A percentile compares a stretch with the other conserved stretches of the same genome.
These are phyloP conservation scores for Catharanthus roseus DNA, from an alignment of 257 asterid genomes.

Conservation along the genomic window DNA sequence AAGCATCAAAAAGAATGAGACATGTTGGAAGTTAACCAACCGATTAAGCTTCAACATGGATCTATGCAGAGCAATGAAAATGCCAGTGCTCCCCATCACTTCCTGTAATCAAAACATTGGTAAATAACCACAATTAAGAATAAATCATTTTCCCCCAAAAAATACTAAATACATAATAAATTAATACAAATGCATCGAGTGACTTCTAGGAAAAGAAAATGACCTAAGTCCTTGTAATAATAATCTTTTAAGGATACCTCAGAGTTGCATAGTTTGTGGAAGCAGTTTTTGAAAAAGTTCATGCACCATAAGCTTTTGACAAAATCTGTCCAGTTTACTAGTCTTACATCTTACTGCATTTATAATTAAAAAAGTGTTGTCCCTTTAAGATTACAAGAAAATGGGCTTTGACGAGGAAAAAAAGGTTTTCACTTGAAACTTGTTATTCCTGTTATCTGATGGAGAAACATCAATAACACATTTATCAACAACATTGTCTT, in stretches of 20 bases:
- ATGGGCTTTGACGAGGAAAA: background rate
- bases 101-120: slow-evolving; percentile 52
- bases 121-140: background rate
- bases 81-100: slow-evolving; percentile 73
- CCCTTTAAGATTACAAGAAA: background rate
- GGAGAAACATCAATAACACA: background rate
- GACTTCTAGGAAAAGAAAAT: background rate
- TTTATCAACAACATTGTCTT: background rate
- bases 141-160: background rate
- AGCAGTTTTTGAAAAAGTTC: background rate
- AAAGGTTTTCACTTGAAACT: background rate
- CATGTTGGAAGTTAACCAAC: slow-evolving; percentile 36
- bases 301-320: background rate
- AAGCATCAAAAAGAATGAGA: slow-evolving; percentile 11
- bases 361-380: background rate
- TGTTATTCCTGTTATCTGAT: background rate
- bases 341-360: background rate
- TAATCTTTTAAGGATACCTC: background rate
- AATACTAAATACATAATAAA: background rate
- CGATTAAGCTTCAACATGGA: slow-evolving; percentile 81
- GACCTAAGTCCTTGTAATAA: background rate
- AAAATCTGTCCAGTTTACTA: background rate
- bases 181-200: slow-evolving; percentile 5
- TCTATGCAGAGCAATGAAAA: slow-evolving; percentile 76
- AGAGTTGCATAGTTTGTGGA: background rate